These are phyloP conservation scores for Plectosphaerella plurivora DNA, from an alignment of 2,329 filamentous ascomycete species.

Conservation along the genomic window DNA sequence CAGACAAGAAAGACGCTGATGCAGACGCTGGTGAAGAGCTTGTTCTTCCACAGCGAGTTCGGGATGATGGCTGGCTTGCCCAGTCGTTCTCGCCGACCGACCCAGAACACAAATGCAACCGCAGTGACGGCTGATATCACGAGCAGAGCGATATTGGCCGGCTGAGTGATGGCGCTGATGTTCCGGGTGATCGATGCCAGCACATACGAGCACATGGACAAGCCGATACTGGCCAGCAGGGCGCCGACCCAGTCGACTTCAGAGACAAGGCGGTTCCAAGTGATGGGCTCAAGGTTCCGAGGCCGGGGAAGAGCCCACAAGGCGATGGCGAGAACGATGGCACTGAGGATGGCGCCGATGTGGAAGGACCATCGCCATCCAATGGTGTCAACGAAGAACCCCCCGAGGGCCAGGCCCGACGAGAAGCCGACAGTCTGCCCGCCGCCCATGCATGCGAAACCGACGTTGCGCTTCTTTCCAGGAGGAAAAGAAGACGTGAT, in stretches of 20 bases:
- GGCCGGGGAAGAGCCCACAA: slow-evolving; percentile 37
- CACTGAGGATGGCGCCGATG: slow-evolving; percentile 27
- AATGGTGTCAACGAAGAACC: slow-evolving; percentile 35
- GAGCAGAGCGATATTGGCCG: slow-evolving; percentile 39
- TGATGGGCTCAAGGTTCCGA: slow-evolving; percentile 32
- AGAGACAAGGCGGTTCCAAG: slow-evolving; percentile 18
- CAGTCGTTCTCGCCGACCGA: not conserved
- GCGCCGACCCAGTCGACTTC: slow-evolving; percentile 52
- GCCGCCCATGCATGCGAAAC: slow-evolving; percentile 17
- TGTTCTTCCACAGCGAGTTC: slow-evolving; percentile 53
- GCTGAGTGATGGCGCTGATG: slow-evolving; percentile 10
- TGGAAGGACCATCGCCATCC: slow-evolving; percentile 45
- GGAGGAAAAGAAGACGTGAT: slow-evolving; percentile 30
- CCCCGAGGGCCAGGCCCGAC: slow-evolving; percentile 5
- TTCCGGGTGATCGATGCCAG: slow-evolving; percentile 25
- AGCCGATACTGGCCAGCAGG: slow-evolving; percentile 34
- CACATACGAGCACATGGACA: slow-evolving; percentile 47
- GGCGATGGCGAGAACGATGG: slow-evolving; percentile 34
- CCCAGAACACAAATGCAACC: not conserved
- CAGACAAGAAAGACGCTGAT: slow-evolving; percentile 36
- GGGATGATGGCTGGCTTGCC: slow-evolving; percentile 53
- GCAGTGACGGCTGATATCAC: slow-evolving; percentile 27
- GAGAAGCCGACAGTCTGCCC: slow-evolving; percentile 9
- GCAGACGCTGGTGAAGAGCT: slow-evolving; percentile 46
- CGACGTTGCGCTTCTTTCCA: slow-evolving; percentile 26